Base-by-base conservation (phyloP, 257 asterid genomes). In the Solanum sejunctum region DNA sequence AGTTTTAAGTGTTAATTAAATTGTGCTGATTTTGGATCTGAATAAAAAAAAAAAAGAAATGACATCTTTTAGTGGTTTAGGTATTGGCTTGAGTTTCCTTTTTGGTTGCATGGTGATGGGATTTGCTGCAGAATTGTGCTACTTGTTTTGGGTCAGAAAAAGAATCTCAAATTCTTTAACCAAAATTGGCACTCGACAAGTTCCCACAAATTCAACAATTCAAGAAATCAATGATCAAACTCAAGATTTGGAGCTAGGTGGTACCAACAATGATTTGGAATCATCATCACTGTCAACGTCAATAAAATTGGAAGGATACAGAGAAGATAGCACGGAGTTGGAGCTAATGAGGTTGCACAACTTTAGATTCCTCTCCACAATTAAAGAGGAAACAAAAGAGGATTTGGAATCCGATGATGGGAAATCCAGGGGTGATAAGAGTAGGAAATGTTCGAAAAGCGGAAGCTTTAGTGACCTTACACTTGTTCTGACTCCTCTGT, bases 381-480 rank as follows among this genome's bases (percentile, higher is more conserved):
- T 94, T 71, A 89, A 89, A 51, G 98, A 94, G 70, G 98, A 93
- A 85, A 90, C 94, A 0, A 92, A 83, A 36, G 98, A 94, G 41
- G 98, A 94, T 86, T 85, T 94, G 93, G 98, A 94, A 39, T 92
- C 95, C 21, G 93, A 91, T 58, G 94, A 89, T 84, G 94, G 91
- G 43, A 79, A 89, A 16, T 88, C 94, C 28, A 81, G 41, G 36
- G 36, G 36, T 32, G 36, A 32, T 32, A 32, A 3, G 57, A 91
- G 93, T 69, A 83, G 86, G 80, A 86, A 93, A 78, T 93, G 91
- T 85, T n/a, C 77, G 83, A 83, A 94, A 91, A 78, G 56, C 17
- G 18, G 43, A 60, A 60, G 70, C 20, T 81, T 32, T 60, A 49
- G 79, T 43, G 60, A 83, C 16, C 21, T 90, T 95, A 56, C 95